Percentiles rank a stretch among this genome's conserved stretches.
Evolutionary conservation across 2,329 filamentous ascomycete genomes (phyloP).

Genomic region (Beauveria rudraprayagi): DNA sequence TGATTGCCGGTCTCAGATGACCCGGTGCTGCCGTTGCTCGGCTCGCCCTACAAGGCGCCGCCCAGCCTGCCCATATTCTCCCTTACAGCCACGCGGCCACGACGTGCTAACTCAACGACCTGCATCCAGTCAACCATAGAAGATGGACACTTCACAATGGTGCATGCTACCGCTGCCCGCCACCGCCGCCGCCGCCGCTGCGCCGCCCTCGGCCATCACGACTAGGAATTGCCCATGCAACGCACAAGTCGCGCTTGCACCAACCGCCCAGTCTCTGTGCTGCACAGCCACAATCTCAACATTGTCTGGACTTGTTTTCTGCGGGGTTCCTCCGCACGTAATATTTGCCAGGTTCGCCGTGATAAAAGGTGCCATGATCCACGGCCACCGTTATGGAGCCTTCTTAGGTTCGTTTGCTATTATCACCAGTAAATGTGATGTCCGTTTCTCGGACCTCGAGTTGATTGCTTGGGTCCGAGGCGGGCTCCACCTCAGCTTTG

Average conservation of each 20-base stretch:
- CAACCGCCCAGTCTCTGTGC: neutral
- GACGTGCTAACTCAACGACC: neutral
- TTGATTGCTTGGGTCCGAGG: neutral
- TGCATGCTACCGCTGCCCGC: too few species aligned
- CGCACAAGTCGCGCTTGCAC: neutral
- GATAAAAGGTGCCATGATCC: neutral
- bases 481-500: conserved; percentile 5
- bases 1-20: neutral
- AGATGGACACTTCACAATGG: too few species aligned
- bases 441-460: conserved; percentile 2
- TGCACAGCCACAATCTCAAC: conserved; percentile 3
- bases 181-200: too few species aligned
- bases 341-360: neutral
- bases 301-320: neutral
- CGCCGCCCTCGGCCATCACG: too few species aligned
- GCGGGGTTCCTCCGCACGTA: neutral
- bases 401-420: neutral
- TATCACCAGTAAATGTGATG: neutral
- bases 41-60: conserved; percentile 7
- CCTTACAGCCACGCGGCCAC: conserved; percentile 1
- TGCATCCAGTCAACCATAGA: too few species aligned
- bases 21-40: neutral
- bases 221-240: too few species aligned
- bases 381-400: neutral
- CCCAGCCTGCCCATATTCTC: neutral